Conservation (phyloP, 768 basidiomycete species). For the Tricholomella constricta region DNA sequence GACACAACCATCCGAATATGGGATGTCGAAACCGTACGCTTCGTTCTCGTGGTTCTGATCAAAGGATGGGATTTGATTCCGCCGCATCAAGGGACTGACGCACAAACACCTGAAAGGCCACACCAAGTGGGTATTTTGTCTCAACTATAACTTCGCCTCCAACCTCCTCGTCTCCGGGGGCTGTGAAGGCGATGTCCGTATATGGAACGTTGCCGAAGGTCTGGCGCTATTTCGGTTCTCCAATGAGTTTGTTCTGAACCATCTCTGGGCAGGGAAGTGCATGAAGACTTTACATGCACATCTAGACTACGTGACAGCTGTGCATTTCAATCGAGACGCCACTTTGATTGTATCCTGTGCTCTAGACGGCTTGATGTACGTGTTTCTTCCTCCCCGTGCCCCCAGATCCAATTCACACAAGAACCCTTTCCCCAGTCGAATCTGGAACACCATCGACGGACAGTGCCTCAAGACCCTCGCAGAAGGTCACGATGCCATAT, state of each 20-base stretch:
- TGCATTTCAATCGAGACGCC: constrained; percentile 92
- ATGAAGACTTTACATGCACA: constrained; percentile 90
- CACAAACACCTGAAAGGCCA: constrained; percentile 79
- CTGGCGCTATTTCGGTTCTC: constrained; percentile 15
- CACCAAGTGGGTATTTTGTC: constrained; percentile 85
- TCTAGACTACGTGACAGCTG: constrained; percentile 91
- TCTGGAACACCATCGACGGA: constrained; percentile 92
- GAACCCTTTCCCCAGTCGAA: constrained; percentile 63
- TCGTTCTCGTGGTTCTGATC: neutral
- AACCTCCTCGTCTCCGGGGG: constrained; percentile 91
- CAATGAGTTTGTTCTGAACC: neutral
- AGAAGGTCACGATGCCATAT: constrained; percentile 85
- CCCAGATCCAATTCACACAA: constrained; percentile 4
- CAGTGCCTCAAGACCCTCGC: constrained; percentile 97
- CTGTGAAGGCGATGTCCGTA: constrained; percentile 88
- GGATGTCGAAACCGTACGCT: constrained; percentile 75
- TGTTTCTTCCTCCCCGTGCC: constrained; percentile 14
- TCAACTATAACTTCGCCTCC: constrained; percentile 88
- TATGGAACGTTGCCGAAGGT: constrained; percentile 92
- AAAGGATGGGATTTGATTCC: constrained; percentile 9
- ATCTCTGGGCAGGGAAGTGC: constrained; percentile 61
- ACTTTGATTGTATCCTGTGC: constrained; percentile 90
- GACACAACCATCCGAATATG: constrained; percentile 89
- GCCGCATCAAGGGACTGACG: constrained; percentile 56
- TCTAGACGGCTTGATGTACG: constrained; percentile 92